Evolutionary conservation across 2,329 filamentous ascomycete species (phyloP).

Genomic region (Phaeomoniella chlamydospora): DNA sequence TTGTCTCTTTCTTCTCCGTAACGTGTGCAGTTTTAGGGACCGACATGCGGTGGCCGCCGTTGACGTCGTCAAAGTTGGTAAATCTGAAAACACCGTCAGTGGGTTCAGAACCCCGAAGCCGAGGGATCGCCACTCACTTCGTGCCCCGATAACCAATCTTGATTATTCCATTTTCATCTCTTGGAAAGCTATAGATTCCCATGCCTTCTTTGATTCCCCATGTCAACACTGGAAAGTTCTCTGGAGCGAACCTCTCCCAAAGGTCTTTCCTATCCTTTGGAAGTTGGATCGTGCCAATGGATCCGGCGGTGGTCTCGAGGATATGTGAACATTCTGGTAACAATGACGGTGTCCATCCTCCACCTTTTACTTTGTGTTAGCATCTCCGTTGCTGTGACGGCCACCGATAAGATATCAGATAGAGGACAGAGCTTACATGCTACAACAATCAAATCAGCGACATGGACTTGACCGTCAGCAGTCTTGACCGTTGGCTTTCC

Average conservation of each 20-base stretch:
- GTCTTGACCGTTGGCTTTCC: constrained; percentile 14
- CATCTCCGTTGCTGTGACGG: too few relatives aligned
- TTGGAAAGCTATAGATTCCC: constrained; percentile 32
- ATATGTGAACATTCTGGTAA: constrained; percentile 14
- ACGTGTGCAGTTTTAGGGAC: not conserved
- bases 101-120: too few relatives aligned
- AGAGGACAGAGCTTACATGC: too few relatives aligned
- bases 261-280: constrained; percentile 15
- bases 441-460: constrained; percentile 13
- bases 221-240: constrained; percentile 21
- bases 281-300: constrained; percentile 20
- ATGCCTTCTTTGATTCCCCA: constrained; percentile 8
- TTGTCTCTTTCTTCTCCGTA: not conserved
- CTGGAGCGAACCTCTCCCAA: constrained; percentile 17
- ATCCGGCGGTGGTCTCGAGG: constrained; percentile 23
- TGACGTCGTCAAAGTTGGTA: not conserved
- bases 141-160: constrained; percentile 37
- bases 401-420: too few relatives aligned
- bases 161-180: constrained; percentile 26
- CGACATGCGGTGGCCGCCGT: not conserved
- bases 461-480: constrained; percentile 11
- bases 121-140: too few relatives aligned
- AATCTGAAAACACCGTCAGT: not conserved
- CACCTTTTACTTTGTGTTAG: too few relatives aligned
- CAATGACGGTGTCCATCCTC: constrained; percentile 16